Base-by-base conservation (phyloP, 2,329 filamentous ascomycete species). In the Neospermospora avenae region DNA sequence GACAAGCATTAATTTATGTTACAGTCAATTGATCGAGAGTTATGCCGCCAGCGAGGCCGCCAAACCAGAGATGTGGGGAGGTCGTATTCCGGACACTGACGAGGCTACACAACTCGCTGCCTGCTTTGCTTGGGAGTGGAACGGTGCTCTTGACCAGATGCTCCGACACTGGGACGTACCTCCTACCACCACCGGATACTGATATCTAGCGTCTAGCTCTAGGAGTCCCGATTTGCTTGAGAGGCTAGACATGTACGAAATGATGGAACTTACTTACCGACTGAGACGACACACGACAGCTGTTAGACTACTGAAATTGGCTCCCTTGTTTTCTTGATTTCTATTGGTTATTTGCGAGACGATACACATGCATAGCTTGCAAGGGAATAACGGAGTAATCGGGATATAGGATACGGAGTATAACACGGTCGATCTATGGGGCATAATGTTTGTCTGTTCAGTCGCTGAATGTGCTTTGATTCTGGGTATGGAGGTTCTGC, bases 41-140 rank as follows among this genome's bases (percentile, higher is more conserved):
- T 88, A 87, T 68, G 86, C 88, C 0, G 77, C 79, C 35, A 71
- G 77, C 13, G 85, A 90, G 69, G 84, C 88, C 0, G 75, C 77
- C 14, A 82, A 81, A 65, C 84, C 82, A 3, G 81, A 84, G 58
- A 91, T 91, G 86, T 91, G 88, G 88, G 87, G 82, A 49, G 82
- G 79, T 1, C 77, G 77, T 35, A 72, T 76, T 25, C 87, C 88
- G 0, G 77, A 80, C 1, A 70, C 76, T 1, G 81, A 82, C 1
- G 82, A 87, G 59, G 77, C 84, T 0, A 74, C 79, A 4, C 80
- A 85, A 71, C 79, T 91, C 34, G 78, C 84, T 1, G 77, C 76
- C 37, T 87, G 83, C 57, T 89, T 90, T 69, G 79, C 83, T 65
- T 77, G 77, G 24, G 88, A 91, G 72, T 91, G 88, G 88, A 83